Evolutionary conservation across 1,284 basidiomycete species (phyloP).

Genomic region (Phylloboletellus chloephorus): DNA sequence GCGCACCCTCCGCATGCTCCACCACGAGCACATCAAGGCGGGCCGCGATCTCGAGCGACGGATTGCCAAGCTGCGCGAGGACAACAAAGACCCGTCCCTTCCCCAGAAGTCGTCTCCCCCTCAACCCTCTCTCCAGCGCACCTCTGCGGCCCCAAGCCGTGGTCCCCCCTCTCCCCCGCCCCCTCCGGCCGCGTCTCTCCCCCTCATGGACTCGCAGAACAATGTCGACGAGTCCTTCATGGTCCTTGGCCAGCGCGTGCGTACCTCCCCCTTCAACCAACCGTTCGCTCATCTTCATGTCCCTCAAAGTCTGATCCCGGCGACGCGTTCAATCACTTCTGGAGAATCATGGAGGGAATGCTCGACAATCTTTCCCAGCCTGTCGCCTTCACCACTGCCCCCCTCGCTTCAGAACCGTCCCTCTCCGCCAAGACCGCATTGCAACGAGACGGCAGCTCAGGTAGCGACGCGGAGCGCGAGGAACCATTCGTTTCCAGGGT

Average conservation of each 20-base stretch:
- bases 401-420: conserved; percentile 46
- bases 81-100: conserved; percentile 66
- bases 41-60: conserved; percentile 64
- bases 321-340: conserved; percentile 80
- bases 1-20: conserved; percentile 65
- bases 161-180: conserved; percentile 43
- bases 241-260: conserved; percentile 67
- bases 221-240: conserved; percentile 81
- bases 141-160: conserved; percentile 21
- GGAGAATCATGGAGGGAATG: conserved; percentile 79
- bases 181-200: conserved; percentile 30
- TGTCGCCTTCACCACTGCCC: conserved; percentile 78
- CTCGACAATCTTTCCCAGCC: conserved; percentile 76
- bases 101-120: conserved; percentile 45
- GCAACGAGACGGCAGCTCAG: conserved; percentile 45
- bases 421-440: conserved; percentile 23
- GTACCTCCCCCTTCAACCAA: conserved; percentile 14
- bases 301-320: conserved; percentile 58
- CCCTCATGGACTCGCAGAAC: conserved; percentile 64
- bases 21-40: conserved; percentile 64
- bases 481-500: conserved; percentile 50
- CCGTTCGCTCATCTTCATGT: conserved; percentile 4
- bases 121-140: conserved; percentile 25
- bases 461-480: conserved; percentile 62
- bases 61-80: conserved; percentile 62